Conservation (phyloP, 2,329 filamentous ascomycete species). For the Microsporum audouinii region DNA sequence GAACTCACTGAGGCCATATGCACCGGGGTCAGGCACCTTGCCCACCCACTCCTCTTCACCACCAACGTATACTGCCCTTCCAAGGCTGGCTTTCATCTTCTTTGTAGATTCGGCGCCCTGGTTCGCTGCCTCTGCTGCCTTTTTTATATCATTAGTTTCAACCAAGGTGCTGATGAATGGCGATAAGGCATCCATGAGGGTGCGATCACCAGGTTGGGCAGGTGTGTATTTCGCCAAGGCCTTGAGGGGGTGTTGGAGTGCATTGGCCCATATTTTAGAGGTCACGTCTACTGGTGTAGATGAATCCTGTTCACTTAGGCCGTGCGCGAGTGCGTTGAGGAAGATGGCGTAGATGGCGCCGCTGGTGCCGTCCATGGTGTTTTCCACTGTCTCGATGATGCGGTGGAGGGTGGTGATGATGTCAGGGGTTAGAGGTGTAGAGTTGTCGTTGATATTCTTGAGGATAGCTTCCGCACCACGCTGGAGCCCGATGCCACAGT, state of each 20-base stretch:
- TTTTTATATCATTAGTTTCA: slow-evolving; percentile 52
- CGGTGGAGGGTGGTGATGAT: slow-evolving; percentile 48
- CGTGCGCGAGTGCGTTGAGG: slow-evolving; percentile 69
- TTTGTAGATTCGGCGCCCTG: slow-evolving; percentile 73
- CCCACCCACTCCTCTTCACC: slow-evolving; percentile 52
- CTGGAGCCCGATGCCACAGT: slow-evolving; percentile 78
- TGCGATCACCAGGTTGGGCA: slow-evolving; percentile 77
- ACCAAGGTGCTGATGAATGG: slow-evolving; percentile 70
- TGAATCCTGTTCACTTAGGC: slow-evolving; percentile 45
- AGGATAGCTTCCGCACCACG: slow-evolving; percentile 63
- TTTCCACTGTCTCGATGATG: slow-evolving; percentile 54
- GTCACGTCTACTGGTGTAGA: slow-evolving; percentile 37
- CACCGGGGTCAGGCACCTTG: slow-evolving; percentile 63
- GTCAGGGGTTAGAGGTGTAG: slow-evolving; percentile 42
- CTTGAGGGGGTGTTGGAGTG: slow-evolving; percentile 58
- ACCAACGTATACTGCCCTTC: slow-evolving; percentile 71
- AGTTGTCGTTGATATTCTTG: slow-evolving; percentile 30
- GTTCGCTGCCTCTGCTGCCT: slow-evolving; percentile 64
- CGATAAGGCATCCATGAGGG: slow-evolving; percentile 75
- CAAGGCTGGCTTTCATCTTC: slow-evolving; percentile 82
- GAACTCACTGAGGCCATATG: slow-evolving; percentile 72
- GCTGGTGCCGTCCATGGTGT: slow-evolving; percentile 62
- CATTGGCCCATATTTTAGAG: slow-evolving; percentile 49
- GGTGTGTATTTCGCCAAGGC: slow-evolving; percentile 76
- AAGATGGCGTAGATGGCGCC: slow-evolving; percentile 81